Conservation (phyloP, 257 asterid genomes). For the Nicotiana tabacum region DNA sequence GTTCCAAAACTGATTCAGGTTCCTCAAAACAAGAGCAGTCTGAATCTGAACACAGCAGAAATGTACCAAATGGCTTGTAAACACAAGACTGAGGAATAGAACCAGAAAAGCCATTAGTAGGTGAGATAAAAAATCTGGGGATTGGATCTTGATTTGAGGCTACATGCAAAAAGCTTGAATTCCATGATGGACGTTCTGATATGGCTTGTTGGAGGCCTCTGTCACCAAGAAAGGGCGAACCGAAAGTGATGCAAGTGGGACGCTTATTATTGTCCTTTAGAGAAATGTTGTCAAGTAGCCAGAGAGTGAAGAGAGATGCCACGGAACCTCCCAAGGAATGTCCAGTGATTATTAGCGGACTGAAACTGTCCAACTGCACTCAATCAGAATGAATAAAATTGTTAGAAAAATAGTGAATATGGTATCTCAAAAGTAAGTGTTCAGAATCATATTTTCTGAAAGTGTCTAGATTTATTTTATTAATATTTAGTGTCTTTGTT, state of each 20-base stretch:
- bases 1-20: constrained; percentile 16
- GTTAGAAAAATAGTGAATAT: too few species aligned
- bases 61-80: constrained; percentile 24
- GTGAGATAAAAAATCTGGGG: constrained; percentile 14
- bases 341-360: constrained; percentile 27
- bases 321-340: constrained; percentile 27
- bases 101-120: not conserved
- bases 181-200: constrained; percentile 23
- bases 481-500: too few species aligned
- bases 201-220: constrained; percentile 21
- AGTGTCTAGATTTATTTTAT: too few species aligned
- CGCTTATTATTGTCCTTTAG: constrained; percentile 7
- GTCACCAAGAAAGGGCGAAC: constrained; percentile 30
- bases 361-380: constrained; percentile 16
- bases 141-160: constrained; percentile 21
- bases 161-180: constrained; percentile 23
- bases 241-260: constrained; percentile 33
- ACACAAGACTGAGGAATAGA: not conserved
- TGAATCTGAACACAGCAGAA: constrained; percentile 19
- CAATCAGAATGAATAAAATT: constrained; percentile 2
- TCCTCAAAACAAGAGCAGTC: constrained; percentile 29
- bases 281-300: constrained; percentile 24
- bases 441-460: too few species aligned
- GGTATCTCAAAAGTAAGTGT: too few species aligned
- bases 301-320: constrained; percentile 33